Evolutionary conservation across 352 stramenopile genomes (phyloP).

Genomic region (Aphanomyces stellatus): DNA sequence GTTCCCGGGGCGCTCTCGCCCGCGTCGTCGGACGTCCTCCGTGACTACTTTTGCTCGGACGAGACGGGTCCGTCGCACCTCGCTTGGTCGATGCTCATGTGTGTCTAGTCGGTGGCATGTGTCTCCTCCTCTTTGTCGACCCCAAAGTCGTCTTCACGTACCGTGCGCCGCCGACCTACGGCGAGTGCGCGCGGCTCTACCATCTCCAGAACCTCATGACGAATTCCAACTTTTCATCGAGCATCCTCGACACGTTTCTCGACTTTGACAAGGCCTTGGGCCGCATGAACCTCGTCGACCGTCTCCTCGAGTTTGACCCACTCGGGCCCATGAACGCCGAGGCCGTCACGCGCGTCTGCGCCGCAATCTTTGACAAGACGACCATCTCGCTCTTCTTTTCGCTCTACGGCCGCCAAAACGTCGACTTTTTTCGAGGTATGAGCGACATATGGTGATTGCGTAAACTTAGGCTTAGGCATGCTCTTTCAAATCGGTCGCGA

Average conservation of each 20-base stretch:
- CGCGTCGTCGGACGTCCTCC: not conserved
- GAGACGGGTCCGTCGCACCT: not conserved
- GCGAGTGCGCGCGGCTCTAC: slow-evolving; percentile 51
- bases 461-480: not conserved
- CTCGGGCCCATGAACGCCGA: slow-evolving; percentile 59
- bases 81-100: not conserved
- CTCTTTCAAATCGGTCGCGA: slow-evolving; percentile 15
- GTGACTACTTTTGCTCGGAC: slow-evolving; percentile 3
- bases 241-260: slow-evolving; percentile 53
- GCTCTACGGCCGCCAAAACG: slow-evolving; percentile 36
- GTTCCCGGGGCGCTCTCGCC: slow-evolving; percentile 9
- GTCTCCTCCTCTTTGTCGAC: slow-evolving; percentile 7
- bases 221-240: slow-evolving; percentile 42
- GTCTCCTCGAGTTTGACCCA: slow-evolving; percentile 37
- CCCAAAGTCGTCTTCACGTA: not conserved
- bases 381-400: slow-evolving; percentile 21
- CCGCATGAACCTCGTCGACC: slow-evolving; percentile 26
- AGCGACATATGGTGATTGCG: not conserved
- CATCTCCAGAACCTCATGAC: slow-evolving; percentile 58
- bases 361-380: slow-evolving; percentile 51
- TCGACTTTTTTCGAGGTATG: slow-evolving; percentile 38
- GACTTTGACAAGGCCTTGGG: slow-evolving; percentile 27
- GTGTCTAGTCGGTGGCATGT: slow-evolving; percentile 2
- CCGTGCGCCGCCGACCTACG: slow-evolving; percentile 33
- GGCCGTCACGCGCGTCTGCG: slow-evolving; percentile 46